These are phyloP conservation scores for Penicillium frequentans DNA, from an alignment of 2,329 filamentous ascomycete species.

Conservation along the genomic window DNA sequence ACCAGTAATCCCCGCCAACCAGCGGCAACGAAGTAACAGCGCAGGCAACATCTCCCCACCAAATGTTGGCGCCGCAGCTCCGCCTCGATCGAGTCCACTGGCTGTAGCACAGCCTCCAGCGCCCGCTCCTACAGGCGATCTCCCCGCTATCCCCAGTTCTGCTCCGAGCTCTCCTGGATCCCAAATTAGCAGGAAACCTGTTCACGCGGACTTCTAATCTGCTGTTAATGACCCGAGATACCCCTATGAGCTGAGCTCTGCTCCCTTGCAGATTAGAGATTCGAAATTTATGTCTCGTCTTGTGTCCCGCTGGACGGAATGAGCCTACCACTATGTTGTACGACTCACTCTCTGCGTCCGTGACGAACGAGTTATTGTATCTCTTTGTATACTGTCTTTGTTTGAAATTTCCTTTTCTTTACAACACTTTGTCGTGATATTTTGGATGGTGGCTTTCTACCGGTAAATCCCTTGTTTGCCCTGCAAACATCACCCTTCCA, in stretches of 20 bases:
- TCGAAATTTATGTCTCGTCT: slow-evolving; percentile 5
- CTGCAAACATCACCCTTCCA: not conserved
- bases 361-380: slow-evolving; percentile 18
- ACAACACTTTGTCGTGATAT: no score
- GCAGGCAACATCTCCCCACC: slow-evolving; percentile 33
- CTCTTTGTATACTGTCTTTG: slow-evolving; percentile 5
- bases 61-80: slow-evolving; percentile 15
- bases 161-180: slow-evolving; percentile 33
- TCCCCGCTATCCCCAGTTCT: slow-evolving; percentile 45
- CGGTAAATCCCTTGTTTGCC: not conserved
- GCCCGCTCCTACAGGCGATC: slow-evolving; percentile 37
- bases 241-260: not conserved
- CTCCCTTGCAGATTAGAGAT: slow-evolving; percentile 7
- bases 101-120: slow-evolving; percentile 18
- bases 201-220: slow-evolving; percentile 46
- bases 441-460: not conserved
- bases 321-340: slow-evolving; percentile 10
- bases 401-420: not conserved
- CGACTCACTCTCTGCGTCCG: slow-evolving; percentile 20
- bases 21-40: slow-evolving; percentile 47
- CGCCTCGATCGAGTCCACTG: slow-evolving; percentile 28
- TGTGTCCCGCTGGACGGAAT: slow-evolving; percentile 18
- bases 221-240: slow-evolving; percentile 5
- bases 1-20: slow-evolving; percentile 38
- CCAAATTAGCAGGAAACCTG: slow-evolving; percentile 56